phyloP scores from a whole-genome alignment of 495 filamentous ascomycete genomes.

The Xylaria scruposa region DNA sequence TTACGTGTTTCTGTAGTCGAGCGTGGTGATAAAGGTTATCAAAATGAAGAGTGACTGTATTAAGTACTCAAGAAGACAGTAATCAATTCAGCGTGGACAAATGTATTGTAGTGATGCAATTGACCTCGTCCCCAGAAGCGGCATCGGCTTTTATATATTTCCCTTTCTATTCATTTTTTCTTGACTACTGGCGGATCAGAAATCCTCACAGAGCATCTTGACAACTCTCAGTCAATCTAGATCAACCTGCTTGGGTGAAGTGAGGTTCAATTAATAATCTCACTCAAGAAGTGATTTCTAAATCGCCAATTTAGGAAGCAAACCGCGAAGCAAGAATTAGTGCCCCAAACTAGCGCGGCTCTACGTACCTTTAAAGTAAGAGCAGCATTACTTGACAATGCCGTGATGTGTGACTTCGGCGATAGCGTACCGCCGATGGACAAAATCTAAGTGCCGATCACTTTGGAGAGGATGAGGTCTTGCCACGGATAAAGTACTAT shows the following conservation, averaged over 20 bases:
- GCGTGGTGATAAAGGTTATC: neutral
- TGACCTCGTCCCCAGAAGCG: neutral
- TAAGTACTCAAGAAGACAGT: neutral
- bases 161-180: neutral
- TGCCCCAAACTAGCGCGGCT: neutral
- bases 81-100: neutral
- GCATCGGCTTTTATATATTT: neutral
- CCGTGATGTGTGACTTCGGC: neutral
- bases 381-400: neutral
- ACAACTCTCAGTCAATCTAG: neutral
- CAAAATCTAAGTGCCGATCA: neutral
- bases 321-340: constrained; percentile 11
- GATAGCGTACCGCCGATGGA: constrained; percentile 5
- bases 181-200: neutral
- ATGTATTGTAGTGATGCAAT: neutral
- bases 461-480: neutral
- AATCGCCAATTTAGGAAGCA: constrained; percentile 18
- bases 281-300: neutral
- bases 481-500: too few species aligned
- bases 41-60: neutral
- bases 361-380: neutral
- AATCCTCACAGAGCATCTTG: neutral
- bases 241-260: neutral
- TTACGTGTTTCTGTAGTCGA: neutral
- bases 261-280: constrained; percentile 11